Evolutionary conservation across 2,329 filamentous ascomycete genomes (phyloP), one percentile per base, ranked within the genome.

Genomic region (Mariannaea elegans): DNA sequence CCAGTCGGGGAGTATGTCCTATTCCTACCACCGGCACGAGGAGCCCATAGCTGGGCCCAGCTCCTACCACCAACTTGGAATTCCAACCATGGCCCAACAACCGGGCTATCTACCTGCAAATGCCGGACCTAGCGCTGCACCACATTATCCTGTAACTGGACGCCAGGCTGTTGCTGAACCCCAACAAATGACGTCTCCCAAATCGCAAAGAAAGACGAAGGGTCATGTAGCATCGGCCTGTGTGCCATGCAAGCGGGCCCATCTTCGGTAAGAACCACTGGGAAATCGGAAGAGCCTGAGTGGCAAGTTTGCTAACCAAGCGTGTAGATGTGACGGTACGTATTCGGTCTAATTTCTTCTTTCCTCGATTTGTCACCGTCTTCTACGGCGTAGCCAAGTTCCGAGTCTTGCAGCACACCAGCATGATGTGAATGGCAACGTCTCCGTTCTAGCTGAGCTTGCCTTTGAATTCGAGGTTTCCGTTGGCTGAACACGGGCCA

Each of bases 161-260:
- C 76, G 76, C 21, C 73, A 78, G 13, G 70, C 75, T 57, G 72
- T 75, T 8, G 71, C 77, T n/a, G 84, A 87, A 34, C 75, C 73
- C 21, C 76, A 79, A 32, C 75, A 80, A 3, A 83, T 82, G 63
- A 77, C 80, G 10, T 87, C 86, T 36, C 84, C 86, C 2, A 89
- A 87, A 67, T 80, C 85, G 7, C 86, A 88, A 63, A 81, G 87
- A 65, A 90, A 90, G 74, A 88, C 89, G 6, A 93, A 93, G 73
- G 90, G 90, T 13, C 92, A 95, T 78, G 92, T 94, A 52, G 90
- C 91, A 49, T 94, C 91, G 32, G 92, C 92, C 23, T 95, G 92
- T 73, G 89, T 94, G 66, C 92, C 93, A 61, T 95, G 92, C 79
- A 94, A 94, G 74, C 88, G 87, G 75, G 92, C 92, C 34, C 92